phyloP scores from a whole-genome alignment of 2,329 filamentous ascomycete genomes.

The Purpureocillium lavendulum region DNA sequence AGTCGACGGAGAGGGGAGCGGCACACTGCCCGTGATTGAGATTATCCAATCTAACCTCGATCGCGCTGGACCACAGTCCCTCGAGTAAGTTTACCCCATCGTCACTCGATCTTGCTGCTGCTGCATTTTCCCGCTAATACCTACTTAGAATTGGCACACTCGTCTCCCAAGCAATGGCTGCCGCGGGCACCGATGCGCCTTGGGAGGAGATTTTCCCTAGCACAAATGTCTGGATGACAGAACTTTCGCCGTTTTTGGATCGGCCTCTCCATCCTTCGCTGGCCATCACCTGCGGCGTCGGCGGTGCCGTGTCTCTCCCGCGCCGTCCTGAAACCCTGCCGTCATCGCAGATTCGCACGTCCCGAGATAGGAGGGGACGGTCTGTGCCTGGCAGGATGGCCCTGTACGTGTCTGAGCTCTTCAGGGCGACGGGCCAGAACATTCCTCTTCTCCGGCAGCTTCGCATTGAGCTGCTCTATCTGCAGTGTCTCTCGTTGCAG shows the following conservation, averaged over 20 bases:
- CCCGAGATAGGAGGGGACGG: conserved; percentile 59
- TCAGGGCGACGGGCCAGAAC: conserved; percentile 34
- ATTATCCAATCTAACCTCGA: conserved; percentile 51
- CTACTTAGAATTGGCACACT: conserved; percentile 40
- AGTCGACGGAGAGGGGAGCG: conserved; percentile 34
- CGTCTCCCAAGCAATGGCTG: conserved; percentile 33
- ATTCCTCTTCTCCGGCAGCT: conserved; percentile 29
- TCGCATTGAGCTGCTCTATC: conserved; percentile 42
- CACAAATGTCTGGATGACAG: conserved; percentile 53
- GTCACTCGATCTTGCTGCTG: no score
- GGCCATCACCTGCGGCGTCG: conserved; percentile 64
- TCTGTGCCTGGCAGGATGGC: conserved; percentile 70
- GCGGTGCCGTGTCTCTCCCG: conserved; percentile 58
- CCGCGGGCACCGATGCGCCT: conserved; percentile 16
- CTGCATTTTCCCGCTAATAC: neutral
- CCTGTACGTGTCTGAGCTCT: conserved; percentile 55
- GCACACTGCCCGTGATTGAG: conserved; percentile 34
- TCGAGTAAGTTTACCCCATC: conserved; percentile 41
- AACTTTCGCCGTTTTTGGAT: conserved; percentile 48
- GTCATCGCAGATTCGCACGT: conserved; percentile 18
- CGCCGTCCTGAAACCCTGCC: conserved; percentile 8
- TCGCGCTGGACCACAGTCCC: conserved; percentile 35
- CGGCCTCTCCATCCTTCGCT: conserved; percentile 51
- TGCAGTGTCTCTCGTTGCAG: conserved; percentile 41
- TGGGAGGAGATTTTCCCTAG: conserved; percentile 53